Conservation (phyloP, 306 rosid species). For the Prunus campanulata region DNA sequence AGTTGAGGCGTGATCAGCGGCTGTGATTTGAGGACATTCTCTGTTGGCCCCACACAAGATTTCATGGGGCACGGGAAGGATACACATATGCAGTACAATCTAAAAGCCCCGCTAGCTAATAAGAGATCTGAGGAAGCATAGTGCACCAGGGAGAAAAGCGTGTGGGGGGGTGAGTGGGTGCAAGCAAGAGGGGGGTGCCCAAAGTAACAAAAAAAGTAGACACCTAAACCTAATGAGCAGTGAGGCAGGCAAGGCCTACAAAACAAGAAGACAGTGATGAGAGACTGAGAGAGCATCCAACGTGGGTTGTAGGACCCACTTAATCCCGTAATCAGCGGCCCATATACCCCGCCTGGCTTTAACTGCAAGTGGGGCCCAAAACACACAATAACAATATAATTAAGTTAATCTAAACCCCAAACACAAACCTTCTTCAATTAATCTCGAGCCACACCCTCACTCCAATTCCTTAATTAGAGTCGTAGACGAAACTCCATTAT, state of each 20-base stretch:
- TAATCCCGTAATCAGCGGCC: slow-evolving; percentile 63
- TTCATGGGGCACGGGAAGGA: slow-evolving; percentile 13
- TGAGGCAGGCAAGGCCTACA: background rate
- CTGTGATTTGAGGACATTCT: slow-evolving; percentile 35
- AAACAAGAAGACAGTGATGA: slow-evolving; percentile 21
- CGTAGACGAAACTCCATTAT: slow-evolving; percentile 1
- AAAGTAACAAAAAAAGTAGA: background rate
- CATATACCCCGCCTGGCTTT: slow-evolving; percentile 26
- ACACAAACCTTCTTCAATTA: background rate
- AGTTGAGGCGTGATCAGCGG: slow-evolving; percentile 56
- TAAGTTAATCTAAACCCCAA: background rate
- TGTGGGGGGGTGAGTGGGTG: background rate
- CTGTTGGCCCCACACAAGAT: slow-evolving; percentile 25
- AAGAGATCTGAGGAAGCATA: background rate
- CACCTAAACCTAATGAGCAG: background rate
- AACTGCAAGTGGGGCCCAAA: slow-evolving; percentile 33
- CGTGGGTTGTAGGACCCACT: slow-evolving; percentile 39
- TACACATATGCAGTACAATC: background rate
- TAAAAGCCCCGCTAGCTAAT: slow-evolving; percentile 6
- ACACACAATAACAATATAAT: background rate
- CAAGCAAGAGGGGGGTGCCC: background rate
- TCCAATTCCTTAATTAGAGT: no score
- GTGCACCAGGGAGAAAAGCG: background rate
- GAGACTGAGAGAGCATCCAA: slow-evolving; percentile 27
- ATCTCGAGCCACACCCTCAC: slow-evolving; percentile 62